Evolutionary conservation across 2,329 filamentous ascomycete genomes (phyloP), one percentile per base, ranked within the genome.

Genomic region (Penicillium frequentans): DNA sequence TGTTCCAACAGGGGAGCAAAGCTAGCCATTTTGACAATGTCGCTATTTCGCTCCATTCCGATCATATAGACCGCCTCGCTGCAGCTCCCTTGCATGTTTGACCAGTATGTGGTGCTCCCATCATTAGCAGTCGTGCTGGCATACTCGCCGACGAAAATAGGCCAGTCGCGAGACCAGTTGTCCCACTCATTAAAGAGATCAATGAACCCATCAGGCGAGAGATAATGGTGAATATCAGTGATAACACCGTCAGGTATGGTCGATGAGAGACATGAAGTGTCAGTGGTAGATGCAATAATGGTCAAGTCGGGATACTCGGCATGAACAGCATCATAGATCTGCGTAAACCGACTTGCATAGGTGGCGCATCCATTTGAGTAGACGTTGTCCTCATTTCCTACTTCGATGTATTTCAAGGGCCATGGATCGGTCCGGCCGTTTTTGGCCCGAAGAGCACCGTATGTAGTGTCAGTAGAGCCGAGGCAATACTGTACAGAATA

Each of bases 381-480:
- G 3, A 87, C 79, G 75, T 82, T 82, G 61, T 89, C 86, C 66
- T 89, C 86, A 67, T 89, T 88, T 53, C 86, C 86, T 48, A 88
- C 73, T 69, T 88, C 85, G 47, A 88, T 83, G 61, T 82, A 84
- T 13, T 80, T 74, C 31, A 88, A 75, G 49, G 70, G 72, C 71
- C 82, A 88, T 0, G 86, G 85, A 58, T 83, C 78, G 0, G 81
- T 78, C 62, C 86, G 81, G 4, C 86, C 86, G 2, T 86, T 77
- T 46, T 78, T 71, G 8, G 82, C 84, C 29, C 85, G 82, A 11
- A 79, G 70, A 2, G 79, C 75, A 16, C 86, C 86, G 78, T 83
- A 87, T 29, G 77, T 79, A 0, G 83, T 84, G 49, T 77, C 73
- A 1, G 72, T 70, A 39, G 80, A 74, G 13, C 85, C 85, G 14